Percentiles rank a stretch among this genome's conserved stretches.
Evolutionary conservation across 1,139 yeast genomes (phyloP).

Genomic region (Sugiyamaella pinicola): DNA sequence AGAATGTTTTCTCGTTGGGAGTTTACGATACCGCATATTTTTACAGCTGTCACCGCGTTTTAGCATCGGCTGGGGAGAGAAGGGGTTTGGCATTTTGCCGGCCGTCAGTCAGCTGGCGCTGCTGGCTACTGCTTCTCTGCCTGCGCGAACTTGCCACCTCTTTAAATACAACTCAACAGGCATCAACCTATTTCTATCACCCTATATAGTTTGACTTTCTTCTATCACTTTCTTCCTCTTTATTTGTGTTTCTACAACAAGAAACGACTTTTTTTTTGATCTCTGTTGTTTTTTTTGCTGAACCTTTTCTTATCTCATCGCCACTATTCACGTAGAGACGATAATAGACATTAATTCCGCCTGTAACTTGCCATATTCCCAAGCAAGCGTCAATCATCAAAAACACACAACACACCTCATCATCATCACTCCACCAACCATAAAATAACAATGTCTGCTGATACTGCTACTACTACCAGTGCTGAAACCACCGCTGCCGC

Average conservation of each 20-base stretch:
- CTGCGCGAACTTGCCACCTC: conserved; percentile 15
- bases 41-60: neutral
- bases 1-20: neutral
- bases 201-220: neutral
- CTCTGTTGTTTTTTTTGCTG: no score
- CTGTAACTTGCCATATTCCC: no score
- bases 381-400: no score
- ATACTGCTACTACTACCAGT: no score
- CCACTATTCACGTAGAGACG: no score
- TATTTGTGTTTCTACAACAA: no score
- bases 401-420: no score
- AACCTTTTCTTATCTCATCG: no score
- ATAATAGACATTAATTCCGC: neutral
- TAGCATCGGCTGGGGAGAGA: neutral
- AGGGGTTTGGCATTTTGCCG: no score
- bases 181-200: no score
- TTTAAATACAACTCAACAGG: conserved; percentile 3
- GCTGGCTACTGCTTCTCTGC: neutral
- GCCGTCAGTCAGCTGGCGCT: neutral
- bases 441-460: conserved; percentile 14
- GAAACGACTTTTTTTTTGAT: no score
- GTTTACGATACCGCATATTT: neutral
- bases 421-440: neutral
- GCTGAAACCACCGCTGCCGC: neutral
- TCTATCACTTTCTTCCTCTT: neutral